Conservation (phyloP, 2,329 filamentous ascomycete genomes). For the Calonectria multiphialidica region DNA sequence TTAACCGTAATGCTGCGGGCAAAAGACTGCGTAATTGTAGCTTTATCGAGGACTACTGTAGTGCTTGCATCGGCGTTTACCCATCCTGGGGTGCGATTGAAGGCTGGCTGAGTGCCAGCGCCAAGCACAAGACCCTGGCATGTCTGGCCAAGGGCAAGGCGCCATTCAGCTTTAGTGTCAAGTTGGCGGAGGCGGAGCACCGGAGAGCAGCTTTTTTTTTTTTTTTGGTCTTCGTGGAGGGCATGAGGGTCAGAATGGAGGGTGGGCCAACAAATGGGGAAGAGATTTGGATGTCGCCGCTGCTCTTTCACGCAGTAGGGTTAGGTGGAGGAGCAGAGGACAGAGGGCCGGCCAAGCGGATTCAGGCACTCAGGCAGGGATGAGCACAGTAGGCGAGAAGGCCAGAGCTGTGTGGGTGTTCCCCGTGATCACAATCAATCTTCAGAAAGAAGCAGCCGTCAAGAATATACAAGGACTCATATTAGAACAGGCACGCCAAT, state of each 20-base stretch:
- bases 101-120: slow-evolving; percentile 6
- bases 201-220: slow-evolving; percentile 2
- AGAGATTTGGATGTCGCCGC: slow-evolving; percentile 4
- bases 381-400: background rate
- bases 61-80: background rate
- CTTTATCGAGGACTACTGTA: background rate
- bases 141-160: slow-evolving; percentile 5
- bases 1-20: background rate
- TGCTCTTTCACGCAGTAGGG: background rate
- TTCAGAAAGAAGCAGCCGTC: slow-evolving; percentile 1
- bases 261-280: background rate
- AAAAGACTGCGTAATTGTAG: background rate
- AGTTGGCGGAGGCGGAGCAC: slow-evolving; percentile 26
- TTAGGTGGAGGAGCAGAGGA: background rate
- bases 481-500: background rate
- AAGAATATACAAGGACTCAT: background rate
- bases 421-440: background rate
- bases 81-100: background rate
- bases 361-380: slow-evolving; percentile 5
- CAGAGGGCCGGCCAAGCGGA: background rate
- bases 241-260: slow-evolving; percentile 5
- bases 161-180: slow-evolving; percentile 21
- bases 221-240: slow-evolving; percentile 7
- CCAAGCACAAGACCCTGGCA: slow-evolving; percentile 8
- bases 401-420: background rate